Evolutionary conservation across 331 rosid species (phyloP), one percentile per base, ranked within the genome.

Genomic region (Malus hybrid): DNA sequence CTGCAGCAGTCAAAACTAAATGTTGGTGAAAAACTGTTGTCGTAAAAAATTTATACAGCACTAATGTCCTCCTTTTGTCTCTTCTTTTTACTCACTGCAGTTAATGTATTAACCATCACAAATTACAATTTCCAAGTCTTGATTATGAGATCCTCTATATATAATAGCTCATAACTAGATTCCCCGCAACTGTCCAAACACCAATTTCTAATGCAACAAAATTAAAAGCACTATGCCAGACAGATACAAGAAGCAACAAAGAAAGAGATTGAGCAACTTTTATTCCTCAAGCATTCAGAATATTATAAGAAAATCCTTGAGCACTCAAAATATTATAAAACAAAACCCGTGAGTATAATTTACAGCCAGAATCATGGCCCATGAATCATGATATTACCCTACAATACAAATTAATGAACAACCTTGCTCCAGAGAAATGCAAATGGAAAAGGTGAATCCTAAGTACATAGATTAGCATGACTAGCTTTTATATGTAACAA

Each of bases 121-220:
- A 57, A 9, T 22, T 52, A 7, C 15, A 20, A 57, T 20, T 33
- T 34, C 55, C 20, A 31, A 32, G 65, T 55, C 20, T 54, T 32
- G 27, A 73, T 29, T 62, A 62, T 73, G 69, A 42, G 12, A 63
- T 74, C 70, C 63, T 29, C 63, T 64, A 64, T 63, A 44, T 46
- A 10, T 44, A 18, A 13, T 11, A 18, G 50, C 20, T 12, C 4
- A 74, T 63, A 44, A 64, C 50, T 64, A 64, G 16, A 74, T 6
- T 64, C 20, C 14, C n/a, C 29, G 18, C 27, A 65, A 33, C n/a
- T 19, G 52, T 74, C 70, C 70, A 63, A 74, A 74, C 31, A 29
- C 32, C 32, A 13, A 44, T 62, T 70, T 50, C 71, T 39, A 61
- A 11, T 22, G 42, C 52, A 61, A n/a, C 66, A 39, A 39, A 60